These are phyloP conservation scores for Tympanopsis confertula DNA, from an alignment of 2,329 filamentous ascomycete genomes.

Conservation along the genomic window DNA sequence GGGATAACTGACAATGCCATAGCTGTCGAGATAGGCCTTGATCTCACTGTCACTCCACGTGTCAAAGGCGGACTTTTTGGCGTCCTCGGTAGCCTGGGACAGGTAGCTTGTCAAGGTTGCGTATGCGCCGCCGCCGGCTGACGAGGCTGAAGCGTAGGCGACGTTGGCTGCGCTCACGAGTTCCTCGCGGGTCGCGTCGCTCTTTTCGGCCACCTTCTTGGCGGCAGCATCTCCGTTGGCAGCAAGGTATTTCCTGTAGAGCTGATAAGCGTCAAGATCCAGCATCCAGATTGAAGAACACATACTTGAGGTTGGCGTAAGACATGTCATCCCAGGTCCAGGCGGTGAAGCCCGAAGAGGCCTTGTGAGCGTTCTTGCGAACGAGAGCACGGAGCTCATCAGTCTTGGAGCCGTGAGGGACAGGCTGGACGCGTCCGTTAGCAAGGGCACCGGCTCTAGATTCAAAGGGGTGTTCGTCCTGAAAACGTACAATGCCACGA, in stretches of 20 bases:
- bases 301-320: constrained; percentile 54
- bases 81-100: constrained; percentile 49
- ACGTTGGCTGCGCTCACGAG: constrained; percentile 54
- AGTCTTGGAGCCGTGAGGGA: constrained; percentile 59
- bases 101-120: constrained; percentile 65
- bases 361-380: constrained; percentile 63
- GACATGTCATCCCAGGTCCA: constrained; percentile 76
- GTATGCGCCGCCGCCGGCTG: constrained; percentile 41
- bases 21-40: constrained; percentile 70
- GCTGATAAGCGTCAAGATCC: not conserved
- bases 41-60: constrained; percentile 64
- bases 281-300: not conserved
- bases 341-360: constrained; percentile 52
- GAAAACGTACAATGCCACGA: constrained; percentile 42
- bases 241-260: constrained; percentile 29
- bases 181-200: constrained; percentile 60
- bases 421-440: constrained; percentile 26
- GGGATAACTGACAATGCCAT: constrained; percentile 44
- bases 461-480: too few species aligned
- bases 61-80: constrained; percentile 57
- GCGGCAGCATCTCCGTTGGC: constrained; percentile 40
- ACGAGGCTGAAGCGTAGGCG: constrained; percentile 46
- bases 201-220: constrained; percentile 48
- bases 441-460: too few species aligned
- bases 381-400: constrained; percentile 66